Evolutionary conservation across 2,329 filamentous ascomycete genomes (phyloP), one percentile per base, ranked within the genome.

Genomic region (Neonectria faginata): DNA sequence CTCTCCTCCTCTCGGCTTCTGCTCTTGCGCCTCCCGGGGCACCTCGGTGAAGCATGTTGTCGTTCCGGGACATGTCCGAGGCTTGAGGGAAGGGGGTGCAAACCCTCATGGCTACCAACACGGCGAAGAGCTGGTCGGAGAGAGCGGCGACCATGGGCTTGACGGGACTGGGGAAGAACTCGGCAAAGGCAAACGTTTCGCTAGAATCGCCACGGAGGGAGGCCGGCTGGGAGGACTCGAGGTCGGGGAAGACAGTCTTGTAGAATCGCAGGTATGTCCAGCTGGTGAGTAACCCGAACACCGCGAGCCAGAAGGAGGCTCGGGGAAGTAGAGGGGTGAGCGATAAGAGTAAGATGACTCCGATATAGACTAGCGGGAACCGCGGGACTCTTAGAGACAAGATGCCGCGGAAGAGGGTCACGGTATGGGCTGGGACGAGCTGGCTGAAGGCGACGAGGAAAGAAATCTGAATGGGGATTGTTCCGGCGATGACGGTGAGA

Each of bases 381-480:
- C 87, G 83, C 18, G 89, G 89, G 59, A 99, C 94, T 71, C 95
- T 92, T 78, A 98, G 89, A 65, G 96, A 97, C 64, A 98, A 78
- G 66, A 97, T 83, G 68, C 94, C 94, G 69, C 92, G 91, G 82
- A 97, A 95, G 63, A 99, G 88, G 5, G 95, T 96, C 57, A 98
- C 95, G 11, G 96, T 99, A 79, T 99, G 96, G 67, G 97, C 94
- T 22, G 96, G 96, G 39, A 98, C 92, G 54, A 99, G 92, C 80
- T 99, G 96, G 81, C 97, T 98, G 81, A 98, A 97, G 59, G 95
- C 93, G 73, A 98, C 93, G 66, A 99, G 91, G 82, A 98, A 98
- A 66, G 92, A 91, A 51, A 96, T 94, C 79, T 97, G 95, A 62
- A 97, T 85, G 16, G 94, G 90, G 68, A 97, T 91, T 60, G 94